Percentiles rank a stretch among this genome's conserved stretches.
These are phyloP conservation scores for Exserohilum turcica DNA, from an alignment of 2,329 filamentous ascomycete species.

Conservation along the genomic window DNA sequence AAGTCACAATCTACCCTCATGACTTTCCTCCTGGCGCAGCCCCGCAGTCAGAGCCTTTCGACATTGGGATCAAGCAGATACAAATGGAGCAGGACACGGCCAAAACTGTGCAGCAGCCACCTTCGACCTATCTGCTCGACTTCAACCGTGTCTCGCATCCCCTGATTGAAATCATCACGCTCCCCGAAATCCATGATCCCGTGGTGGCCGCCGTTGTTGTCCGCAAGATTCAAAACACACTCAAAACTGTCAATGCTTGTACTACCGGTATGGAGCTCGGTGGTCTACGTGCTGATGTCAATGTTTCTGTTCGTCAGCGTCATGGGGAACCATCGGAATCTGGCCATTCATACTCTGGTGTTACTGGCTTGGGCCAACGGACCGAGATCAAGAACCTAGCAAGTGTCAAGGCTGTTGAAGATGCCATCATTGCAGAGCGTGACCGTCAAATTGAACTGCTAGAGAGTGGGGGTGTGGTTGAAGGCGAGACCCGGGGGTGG, in stretches of 20 bases:
- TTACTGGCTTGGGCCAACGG: conserved; percentile 74
- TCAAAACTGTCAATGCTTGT: conserved; percentile 82
- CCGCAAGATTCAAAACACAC: conserved; percentile 80
- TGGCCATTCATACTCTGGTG: conserved; percentile 59
- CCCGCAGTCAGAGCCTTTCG: conserved; percentile 66
- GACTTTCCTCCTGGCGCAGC: conserved; percentile 72
- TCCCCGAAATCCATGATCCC: conserved; percentile 85
- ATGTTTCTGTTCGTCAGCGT: conserved; percentile 79
- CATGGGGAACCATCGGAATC: conserved; percentile 26
- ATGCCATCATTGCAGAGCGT: conserved; percentile 89
- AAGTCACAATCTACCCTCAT: conserved; percentile 70
- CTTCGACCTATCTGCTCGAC: conserved; percentile 78
- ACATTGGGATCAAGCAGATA: conserved; percentile 85
- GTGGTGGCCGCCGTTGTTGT: conserved; percentile 87
- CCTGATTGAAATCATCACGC: conserved; percentile 92
- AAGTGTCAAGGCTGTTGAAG: conserved; percentile 92
- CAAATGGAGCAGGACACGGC: conserved; percentile 98
- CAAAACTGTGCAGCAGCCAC: conserved; percentile 82
- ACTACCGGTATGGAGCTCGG: conserved; percentile 92
- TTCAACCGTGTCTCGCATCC: conserved; percentile 93
- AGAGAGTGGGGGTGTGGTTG: conserved; percentile 73
- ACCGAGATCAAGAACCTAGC: conserved; percentile 98
- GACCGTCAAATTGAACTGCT: conserved; percentile 84
- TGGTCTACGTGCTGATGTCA: conserved; percentile 89
- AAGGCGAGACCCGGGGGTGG: conserved; percentile 93